These are phyloP conservation scores for Desmodesmus armatus DNA, from an alignment of 139 green algal species.

Conservation along the genomic window DNA sequence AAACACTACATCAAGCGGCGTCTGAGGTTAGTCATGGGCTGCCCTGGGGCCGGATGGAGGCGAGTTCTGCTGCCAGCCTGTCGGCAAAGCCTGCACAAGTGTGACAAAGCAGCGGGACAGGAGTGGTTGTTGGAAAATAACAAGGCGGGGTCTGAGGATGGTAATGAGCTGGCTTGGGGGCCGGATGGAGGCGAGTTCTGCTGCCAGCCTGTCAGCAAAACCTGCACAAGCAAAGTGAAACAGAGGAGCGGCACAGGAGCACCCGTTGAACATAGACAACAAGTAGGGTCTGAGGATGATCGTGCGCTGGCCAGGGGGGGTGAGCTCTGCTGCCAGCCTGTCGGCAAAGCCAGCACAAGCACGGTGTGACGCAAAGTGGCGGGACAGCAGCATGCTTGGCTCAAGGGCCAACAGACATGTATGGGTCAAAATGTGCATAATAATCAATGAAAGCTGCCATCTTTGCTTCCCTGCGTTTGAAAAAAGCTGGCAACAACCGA, in stretches of 20 bases:
- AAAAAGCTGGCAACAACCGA: no score
- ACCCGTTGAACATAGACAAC: background rate
- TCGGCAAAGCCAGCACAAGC: slow-evolving; percentile 7
- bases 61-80: slow-evolving; percentile 11
- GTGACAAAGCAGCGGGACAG: no score
- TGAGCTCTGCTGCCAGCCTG: slow-evolving; percentile 15
- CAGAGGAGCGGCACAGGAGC: background rate
- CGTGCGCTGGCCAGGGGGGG: slow-evolving; percentile 17
- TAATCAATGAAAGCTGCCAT: no score
- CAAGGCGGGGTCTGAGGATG: no score
- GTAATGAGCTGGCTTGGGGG: no score
- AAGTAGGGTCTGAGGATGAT: background rate
- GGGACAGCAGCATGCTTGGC: no score
- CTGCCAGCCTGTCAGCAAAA: background rate
- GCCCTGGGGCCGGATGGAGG: slow-evolving; percentile 10
- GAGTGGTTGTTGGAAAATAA: no score
- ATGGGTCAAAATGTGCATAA: background rate
- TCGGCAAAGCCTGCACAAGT: slow-evolving; percentile 13
- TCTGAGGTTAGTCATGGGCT: slow-evolving; percentile 5
- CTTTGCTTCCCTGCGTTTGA: no score
- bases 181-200: slow-evolving; percentile 12
- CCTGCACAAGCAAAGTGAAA: slow-evolving; percentile 3
- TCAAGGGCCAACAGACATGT: no score
- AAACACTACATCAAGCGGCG: no score
- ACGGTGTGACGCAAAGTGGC: no score